These are phyloP conservation scores for Plantago coronopus DNA, from an alignment of 305 asterid species.

Conservation along the genomic window DNA sequence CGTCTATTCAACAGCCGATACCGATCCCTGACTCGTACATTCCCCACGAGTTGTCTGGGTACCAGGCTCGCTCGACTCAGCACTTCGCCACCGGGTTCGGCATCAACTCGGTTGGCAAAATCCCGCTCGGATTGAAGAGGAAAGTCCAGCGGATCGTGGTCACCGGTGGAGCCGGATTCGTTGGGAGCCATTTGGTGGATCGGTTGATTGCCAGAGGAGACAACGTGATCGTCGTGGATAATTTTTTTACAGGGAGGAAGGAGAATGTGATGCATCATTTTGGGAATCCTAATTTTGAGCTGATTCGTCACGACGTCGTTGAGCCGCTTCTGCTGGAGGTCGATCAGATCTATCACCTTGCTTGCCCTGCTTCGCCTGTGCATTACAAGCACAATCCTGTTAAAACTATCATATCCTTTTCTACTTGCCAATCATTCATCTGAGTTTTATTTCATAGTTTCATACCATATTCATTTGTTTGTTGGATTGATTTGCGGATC, in stretches of 20 bases:
- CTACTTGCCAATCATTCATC: not conserved
- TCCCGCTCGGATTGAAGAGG: slow-evolving; percentile 69
- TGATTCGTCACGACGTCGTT: slow-evolving; percentile 95
- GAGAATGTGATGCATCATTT: slow-evolving; percentile 91
- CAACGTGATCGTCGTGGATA: slow-evolving; percentile 86
- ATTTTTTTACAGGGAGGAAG: slow-evolving; percentile 87
- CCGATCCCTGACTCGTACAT: slow-evolving; percentile 26
- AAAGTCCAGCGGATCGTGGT: slow-evolving; percentile 78
- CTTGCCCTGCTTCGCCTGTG: slow-evolving; percentile 98
- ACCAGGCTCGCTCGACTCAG: slow-evolving; percentile 29
- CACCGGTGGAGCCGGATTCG: slow-evolving; percentile 96
- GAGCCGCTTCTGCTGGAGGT: slow-evolving; percentile 85
- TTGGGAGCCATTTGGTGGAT: slow-evolving; percentile 94
- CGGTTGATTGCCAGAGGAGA: slow-evolving; percentile 80
- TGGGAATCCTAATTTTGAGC: slow-evolving; percentile 75
- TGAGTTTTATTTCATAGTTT: not conserved
- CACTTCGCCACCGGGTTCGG: slow-evolving; percentile 37
- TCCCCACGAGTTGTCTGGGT: slow-evolving; percentile 31
- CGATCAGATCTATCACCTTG: slow-evolving; percentile 97
- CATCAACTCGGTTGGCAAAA: slow-evolving; percentile 65
- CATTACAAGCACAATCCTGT: slow-evolving; percentile 96
- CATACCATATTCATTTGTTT: not conserved
- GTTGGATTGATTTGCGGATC: not conserved
- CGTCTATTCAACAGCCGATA: slow-evolving; percentile 23
- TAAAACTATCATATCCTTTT: slow-evolving; percentile 90